Conservation (phyloP, 2,329 filamentous ascomycete species). For the Furcasterigmium furcatum region DNA sequence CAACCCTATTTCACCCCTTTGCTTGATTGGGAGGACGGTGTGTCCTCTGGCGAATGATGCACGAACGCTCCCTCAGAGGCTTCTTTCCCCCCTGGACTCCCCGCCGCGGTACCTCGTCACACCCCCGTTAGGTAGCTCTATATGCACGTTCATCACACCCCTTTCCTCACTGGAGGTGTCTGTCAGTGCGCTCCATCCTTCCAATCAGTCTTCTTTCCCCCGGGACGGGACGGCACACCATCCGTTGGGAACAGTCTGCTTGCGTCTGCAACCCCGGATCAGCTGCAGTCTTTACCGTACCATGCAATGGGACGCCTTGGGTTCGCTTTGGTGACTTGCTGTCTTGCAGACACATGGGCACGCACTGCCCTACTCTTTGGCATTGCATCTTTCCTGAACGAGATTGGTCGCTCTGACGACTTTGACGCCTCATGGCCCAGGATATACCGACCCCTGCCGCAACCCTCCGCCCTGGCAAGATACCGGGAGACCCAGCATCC, state of each 20-base stretch:
- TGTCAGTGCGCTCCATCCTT: background rate
- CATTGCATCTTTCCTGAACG: background rate
- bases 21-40: background rate
- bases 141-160: background rate
- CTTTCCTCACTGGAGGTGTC: background rate
- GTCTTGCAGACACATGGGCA: conserved; percentile 4
- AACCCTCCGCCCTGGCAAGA: background rate
- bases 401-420: too few species aligned
- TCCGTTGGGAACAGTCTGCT: background rate
- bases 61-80: background rate
- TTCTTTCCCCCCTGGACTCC: background rate
- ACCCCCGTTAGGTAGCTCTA: background rate
- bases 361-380: background rate
- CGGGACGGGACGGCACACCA: conserved; percentile 2
- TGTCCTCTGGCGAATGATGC: background rate
- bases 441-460: background rate
- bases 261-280: conserved; percentile 3
- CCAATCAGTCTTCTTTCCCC: conserved; percentile 2
- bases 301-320: background rate
- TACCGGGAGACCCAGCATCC: background rate
- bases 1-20: background rate
- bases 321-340: background rate
- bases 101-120: background rate
- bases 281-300: background rate
- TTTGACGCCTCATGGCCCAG: background rate